A percentile compares a stretch with the other conserved stretches of the same genome.
phyloP scores from a whole-genome alignment of 192 early-diverging fungal species.

The Rhizophagus clarus region DNA sequence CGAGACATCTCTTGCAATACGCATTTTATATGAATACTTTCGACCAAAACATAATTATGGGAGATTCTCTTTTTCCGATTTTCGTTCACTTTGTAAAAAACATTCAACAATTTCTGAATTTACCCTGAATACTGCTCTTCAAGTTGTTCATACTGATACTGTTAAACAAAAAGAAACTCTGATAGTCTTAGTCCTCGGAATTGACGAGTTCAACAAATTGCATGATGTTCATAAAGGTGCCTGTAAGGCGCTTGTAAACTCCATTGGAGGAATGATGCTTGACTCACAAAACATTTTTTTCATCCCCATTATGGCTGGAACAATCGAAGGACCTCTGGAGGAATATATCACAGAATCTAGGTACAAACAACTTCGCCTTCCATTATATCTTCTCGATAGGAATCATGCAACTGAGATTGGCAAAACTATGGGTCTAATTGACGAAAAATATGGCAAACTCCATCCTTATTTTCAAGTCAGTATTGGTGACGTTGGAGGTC shows the following conservation, averaged over 20 bases:
- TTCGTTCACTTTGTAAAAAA: too few relatives aligned
- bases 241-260: background rate
- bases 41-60: background rate
- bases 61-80: too few relatives aligned
- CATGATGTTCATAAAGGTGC: background rate
- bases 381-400: too few relatives aligned
- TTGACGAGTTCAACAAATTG: too few relatives aligned
- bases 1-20: background rate
- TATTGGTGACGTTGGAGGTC: background rate
- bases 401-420: background rate
- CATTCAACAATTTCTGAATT: too few relatives aligned
- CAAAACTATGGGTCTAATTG: background rate
- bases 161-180: too few relatives aligned
- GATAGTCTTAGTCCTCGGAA: too few relatives aligned
- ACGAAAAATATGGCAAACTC: background rate
- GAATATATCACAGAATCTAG: too few relatives aligned
- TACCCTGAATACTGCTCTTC: too few relatives aligned
- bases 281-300: background rate
- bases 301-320: constrained; percentile 5
- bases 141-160: too few relatives aligned
- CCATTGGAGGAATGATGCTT: background rate
- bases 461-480: background rate
- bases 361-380: too few relatives aligned
- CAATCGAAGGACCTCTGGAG: background rate
- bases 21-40: constrained; percentile 1